phyloP scores from a whole-genome alignment of 129 eudicot genomes.

The Solidago caesia region DNA sequence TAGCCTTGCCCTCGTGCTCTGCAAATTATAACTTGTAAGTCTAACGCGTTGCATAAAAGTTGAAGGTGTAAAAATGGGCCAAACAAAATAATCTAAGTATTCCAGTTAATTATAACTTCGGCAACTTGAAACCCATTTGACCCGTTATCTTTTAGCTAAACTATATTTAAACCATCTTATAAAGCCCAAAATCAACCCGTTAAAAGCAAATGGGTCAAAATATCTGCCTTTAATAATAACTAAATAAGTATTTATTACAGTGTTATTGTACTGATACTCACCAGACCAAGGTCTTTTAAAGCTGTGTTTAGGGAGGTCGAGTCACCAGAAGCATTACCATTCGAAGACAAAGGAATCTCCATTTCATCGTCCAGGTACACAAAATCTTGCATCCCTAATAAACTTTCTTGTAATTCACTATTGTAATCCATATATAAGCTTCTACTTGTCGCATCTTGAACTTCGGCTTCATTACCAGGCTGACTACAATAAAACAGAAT shows the following conservation, averaged over 20 bases:
- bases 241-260: neutral
- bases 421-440: conserved; percentile 53
- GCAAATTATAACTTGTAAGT: conserved; percentile 15
- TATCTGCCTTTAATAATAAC: neutral
- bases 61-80: neutral
- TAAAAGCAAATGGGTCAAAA: neutral
- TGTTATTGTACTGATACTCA: conserved; percentile 30
- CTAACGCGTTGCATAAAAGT: neutral
- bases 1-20: conserved; percentile 74
- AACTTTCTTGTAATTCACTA: conserved; percentile 41
- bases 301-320: conserved; percentile 37
- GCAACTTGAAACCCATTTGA: neutral
- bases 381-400: conserved; percentile 61
- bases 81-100: neutral
- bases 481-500: conserved; percentile 61
- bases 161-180: neutral
- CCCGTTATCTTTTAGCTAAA: neutral
- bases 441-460: conserved; percentile 29
- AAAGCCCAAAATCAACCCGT: neutral
- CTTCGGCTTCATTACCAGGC: conserved; percentile 39
- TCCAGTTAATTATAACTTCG: neutral
- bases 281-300: conserved; percentile 76
- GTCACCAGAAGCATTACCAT: conserved; percentile 25
- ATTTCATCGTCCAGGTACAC: conserved; percentile 46
- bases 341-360: conserved; percentile 55